Percentiles rank a stretch among this genome's conserved stretches.
Conservation (phyloP, 2,329 filamentous ascomycete species). For the Aureobasidium musti region DNA sequence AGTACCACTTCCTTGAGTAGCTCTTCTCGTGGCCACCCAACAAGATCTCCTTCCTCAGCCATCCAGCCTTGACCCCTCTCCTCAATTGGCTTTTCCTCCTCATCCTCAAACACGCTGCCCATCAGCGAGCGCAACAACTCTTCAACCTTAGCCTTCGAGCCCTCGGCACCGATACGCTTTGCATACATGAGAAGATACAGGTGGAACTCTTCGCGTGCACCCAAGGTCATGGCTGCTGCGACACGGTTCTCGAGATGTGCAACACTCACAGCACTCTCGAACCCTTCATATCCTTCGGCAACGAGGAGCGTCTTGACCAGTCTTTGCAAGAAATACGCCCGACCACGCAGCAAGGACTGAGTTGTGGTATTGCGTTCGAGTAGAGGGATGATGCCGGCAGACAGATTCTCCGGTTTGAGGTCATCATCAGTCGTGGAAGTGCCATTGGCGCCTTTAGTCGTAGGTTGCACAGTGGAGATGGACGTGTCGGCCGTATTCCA, state of each 20-base stretch:
- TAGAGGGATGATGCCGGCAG: conserved; percentile 88
- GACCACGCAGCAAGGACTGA: conserved; percentile 85
- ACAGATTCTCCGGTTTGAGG: conserved; percentile 63
- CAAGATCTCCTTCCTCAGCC: conserved; percentile 69
- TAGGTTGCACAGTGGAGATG: conserved; percentile 73
- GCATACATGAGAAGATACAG: conserved; percentile 98
- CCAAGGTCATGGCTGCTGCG: conserved; percentile 81
- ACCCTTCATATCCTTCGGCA: conserved; percentile 85
- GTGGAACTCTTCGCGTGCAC: conserved; percentile 87
- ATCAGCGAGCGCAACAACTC: conserved; percentile 82
- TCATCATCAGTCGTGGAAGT: conserved; percentile 47
- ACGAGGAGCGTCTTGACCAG: conserved; percentile 87
- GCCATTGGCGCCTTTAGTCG: conserved; percentile 31
- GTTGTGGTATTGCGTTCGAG: conserved; percentile 93
- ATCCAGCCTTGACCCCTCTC: conserved; percentile 59
- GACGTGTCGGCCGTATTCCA: conserved; percentile 98
- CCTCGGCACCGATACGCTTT: conserved; percentile 90
- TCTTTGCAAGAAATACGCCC: conserved; percentile 86
- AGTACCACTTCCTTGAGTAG: conserved; percentile 87
- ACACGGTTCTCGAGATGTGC: conserved; percentile 94
- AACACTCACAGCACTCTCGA: conserved; percentile 88
- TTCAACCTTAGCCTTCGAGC: conserved; percentile 83
- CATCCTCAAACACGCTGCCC: conserved; percentile 67
- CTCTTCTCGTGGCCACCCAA: conserved; percentile 87
- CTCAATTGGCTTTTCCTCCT: conserved; percentile 51